Percentiles rank a stretch among this genome's conserved stretches.
Evolutionary conservation across 768 basidiomycete species (phyloP).

Genomic region (Cubamyces lactineus): DNA sequence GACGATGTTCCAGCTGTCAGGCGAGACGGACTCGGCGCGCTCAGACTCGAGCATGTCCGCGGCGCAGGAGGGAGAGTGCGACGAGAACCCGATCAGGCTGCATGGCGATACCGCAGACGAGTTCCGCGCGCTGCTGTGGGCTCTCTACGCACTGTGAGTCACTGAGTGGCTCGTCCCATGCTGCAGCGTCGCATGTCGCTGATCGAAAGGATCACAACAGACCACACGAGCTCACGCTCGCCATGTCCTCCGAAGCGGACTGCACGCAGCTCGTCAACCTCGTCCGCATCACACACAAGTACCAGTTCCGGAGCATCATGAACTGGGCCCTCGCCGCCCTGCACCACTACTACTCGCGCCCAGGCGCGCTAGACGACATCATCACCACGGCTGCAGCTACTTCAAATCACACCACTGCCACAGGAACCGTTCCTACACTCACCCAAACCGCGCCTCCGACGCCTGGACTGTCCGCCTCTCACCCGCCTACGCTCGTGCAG

Average conservation of each 20-base stretch:
- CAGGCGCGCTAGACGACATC: conserved; percentile 34
- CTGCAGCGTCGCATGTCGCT: conserved; percentile 1
- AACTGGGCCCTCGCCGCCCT: conserved; percentile 49
- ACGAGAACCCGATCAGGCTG: conserved; percentile 53
- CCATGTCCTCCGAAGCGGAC: conserved; percentile 46
- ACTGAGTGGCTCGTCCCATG: background rate
- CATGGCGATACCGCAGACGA: conserved; percentile 51
- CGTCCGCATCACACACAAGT: conserved; percentile 51
- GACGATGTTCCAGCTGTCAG: conserved; percentile 37
- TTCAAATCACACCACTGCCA: background rate
- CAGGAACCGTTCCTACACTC: conserved; percentile 24
- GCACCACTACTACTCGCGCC: conserved; percentile 41
- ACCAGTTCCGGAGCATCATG: conserved; percentile 50
- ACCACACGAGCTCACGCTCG: conserved; percentile 49
- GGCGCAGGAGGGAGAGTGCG: conserved; percentile 49
- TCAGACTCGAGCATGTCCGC: conserved; percentile 34
- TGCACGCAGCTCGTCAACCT: conserved; percentile 51
- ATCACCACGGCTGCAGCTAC: conserved; percentile 18
- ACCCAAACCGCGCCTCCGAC: conserved; percentile 14
- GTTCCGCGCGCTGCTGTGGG: conserved; percentile 58
- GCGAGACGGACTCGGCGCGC: conserved; percentile 34
- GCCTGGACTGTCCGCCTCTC: background rate
- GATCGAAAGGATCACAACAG: conserved; percentile 36
- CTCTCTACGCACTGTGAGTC: conserved; percentile 54
- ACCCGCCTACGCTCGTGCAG: conserved; percentile 44